Conservation (phyloP, 139 green algal species). For the Helicosporidium sp. region DNA sequence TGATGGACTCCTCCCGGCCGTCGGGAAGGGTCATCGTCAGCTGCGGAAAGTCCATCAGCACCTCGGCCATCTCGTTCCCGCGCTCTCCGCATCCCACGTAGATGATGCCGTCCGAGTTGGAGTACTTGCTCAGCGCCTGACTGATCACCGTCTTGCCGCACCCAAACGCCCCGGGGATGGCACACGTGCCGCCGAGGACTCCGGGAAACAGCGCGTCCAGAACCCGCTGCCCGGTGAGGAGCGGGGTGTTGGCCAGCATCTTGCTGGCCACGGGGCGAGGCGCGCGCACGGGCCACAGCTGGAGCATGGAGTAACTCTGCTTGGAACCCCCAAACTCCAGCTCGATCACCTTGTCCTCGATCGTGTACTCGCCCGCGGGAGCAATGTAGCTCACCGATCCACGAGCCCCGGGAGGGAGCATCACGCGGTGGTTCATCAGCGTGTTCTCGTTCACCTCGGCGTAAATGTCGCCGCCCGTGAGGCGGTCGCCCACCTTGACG, state of each 20-base stretch:
- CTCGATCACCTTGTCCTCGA: constrained; percentile 85
- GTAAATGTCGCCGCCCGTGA: constrained; percentile 91
- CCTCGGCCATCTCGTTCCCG: constrained; percentile 77
- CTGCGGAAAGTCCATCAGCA: constrained; percentile 87
- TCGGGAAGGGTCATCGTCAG: constrained; percentile 95
- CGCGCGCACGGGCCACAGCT: constrained; percentile 87
- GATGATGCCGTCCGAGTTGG: constrained; percentile 95
- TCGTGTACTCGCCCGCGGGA: constrained; percentile 68
- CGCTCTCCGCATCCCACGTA: constrained; percentile 96
- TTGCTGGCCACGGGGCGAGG: constrained; percentile 83
- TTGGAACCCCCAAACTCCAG: constrained; percentile 86
- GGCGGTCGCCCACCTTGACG: constrained; percentile 79
- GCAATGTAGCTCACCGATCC: constrained; percentile 84
- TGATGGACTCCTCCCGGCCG: constrained; percentile 92
- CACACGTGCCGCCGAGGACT: constrained; percentile 91
- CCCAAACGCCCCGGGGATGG: constrained; percentile 93
- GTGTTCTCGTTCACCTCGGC: constrained; percentile 82
- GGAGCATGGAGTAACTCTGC: constrained; percentile 89
- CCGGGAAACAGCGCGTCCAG: constrained; percentile 92
- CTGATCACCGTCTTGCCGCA: constrained; percentile 98
- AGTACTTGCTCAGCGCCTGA: constrained; percentile 95
- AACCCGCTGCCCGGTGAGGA: constrained; percentile 93
- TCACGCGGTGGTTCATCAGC: constrained; percentile 77
- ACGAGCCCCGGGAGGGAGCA: constrained; percentile 67
- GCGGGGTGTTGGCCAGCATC: constrained; percentile 82